A percentile compares a stretch with the other conserved stretches of the same genome.
Conservation (phyloP, 1,139 yeast genomes). For the Cylindricascospora bacillispora region DNA sequence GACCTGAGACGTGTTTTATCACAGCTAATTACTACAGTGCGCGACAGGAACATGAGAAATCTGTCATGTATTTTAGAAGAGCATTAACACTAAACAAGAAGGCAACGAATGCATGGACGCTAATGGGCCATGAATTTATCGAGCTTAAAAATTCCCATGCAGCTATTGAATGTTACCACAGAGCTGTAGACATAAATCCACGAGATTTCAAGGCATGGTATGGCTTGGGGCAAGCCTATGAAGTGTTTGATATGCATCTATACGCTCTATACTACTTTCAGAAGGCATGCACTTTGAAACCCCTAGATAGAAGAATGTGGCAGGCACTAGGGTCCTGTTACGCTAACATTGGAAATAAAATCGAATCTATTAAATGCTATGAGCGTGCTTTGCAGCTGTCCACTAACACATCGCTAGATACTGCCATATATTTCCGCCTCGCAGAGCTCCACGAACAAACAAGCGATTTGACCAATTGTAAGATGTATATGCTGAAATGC, state of each 20-base stretch:
- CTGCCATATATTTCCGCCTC: slow-evolving; percentile 47
- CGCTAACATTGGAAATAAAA: slow-evolving; percentile 59
- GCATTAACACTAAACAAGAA: slow-evolving; percentile 73
- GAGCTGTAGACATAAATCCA: slow-evolving; percentile 79
- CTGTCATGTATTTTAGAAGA: slow-evolving; percentile 82
- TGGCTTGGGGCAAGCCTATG: slow-evolving; percentile 96
- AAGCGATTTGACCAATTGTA: slow-evolving; percentile 41
- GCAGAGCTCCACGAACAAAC: slow-evolving; percentile 56
- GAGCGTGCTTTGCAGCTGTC: slow-evolving; percentile 37
- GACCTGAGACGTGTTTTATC: slow-evolving; percentile 93
- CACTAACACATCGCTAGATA: slow-evolving; percentile 30
- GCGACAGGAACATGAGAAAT: slow-evolving; percentile 87
- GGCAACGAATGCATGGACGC: slow-evolving; percentile 90
- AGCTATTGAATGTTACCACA: slow-evolving; percentile 87
- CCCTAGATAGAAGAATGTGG: slow-evolving; percentile 93
- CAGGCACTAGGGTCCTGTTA: slow-evolving; percentile 86
- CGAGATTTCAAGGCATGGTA: slow-evolving; percentile 97
- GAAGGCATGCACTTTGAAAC: slow-evolving; percentile 78
- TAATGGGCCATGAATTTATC: slow-evolving; percentile 98
- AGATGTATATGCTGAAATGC: slow-evolving; percentile 59
- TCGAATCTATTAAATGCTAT: slow-evolving; percentile 35
- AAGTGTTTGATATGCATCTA: slow-evolving; percentile 87
- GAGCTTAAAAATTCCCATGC: slow-evolving; percentile 95
- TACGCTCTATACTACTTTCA: slow-evolving; percentile 90
- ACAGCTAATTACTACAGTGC: slow-evolving; percentile 89